Percentiles rank a stretch among this genome's conserved stretches.
These are phyloP conservation scores for Yarrowia hollandica DNA, from an alignment of 805 yeast species.

Conservation along the genomic window DNA sequence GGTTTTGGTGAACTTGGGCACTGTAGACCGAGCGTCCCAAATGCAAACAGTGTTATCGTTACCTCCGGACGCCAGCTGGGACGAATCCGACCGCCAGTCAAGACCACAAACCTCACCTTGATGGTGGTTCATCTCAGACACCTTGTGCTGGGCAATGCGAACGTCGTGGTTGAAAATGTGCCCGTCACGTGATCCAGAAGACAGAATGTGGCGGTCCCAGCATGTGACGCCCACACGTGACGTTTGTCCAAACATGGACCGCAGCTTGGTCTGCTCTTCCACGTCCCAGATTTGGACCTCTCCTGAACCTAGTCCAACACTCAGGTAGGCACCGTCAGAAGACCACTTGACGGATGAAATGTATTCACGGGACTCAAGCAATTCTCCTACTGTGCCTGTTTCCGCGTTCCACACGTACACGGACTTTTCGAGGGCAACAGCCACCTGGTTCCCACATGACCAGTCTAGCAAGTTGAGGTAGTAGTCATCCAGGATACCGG, in stretches of 20 bases:
- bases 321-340: slow-evolving; percentile 80
- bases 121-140: slow-evolving; percentile 62
- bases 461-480: slow-evolving; percentile 83
- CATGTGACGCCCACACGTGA: slow-evolving; percentile 79
- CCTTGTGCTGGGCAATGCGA: slow-evolving; percentile 74
- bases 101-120: slow-evolving; percentile 91
- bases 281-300: slow-evolving; percentile 91
- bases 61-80: slow-evolving; percentile 87
- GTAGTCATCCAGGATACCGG: slow-evolving; percentile 90
- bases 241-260: slow-evolving; percentile 74
- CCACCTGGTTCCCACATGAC: slow-evolving; percentile 79
- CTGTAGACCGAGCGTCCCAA: slow-evolving; percentile 74
- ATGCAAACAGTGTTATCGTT: slow-evolving; percentile 90
- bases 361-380: slow-evolving; percentile 50
- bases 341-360: slow-evolving; percentile 87
- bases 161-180: slow-evolving; percentile 87
- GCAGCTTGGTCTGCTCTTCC: slow-evolving; percentile 66
- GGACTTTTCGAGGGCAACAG: slow-evolving; percentile 80
- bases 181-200: slow-evolving; percentile 88
- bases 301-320: slow-evolving; percentile 84
- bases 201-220: slow-evolving; percentile 79
- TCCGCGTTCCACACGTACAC: slow-evolving; percentile 93
- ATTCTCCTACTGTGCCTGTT: slow-evolving; percentile 70
- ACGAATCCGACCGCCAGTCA: slow-evolving; percentile 80
- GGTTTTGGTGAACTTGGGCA: slow-evolving; percentile 72